phyloP scores from a whole-genome alignment of 805 yeast genomes.

The Yarrowia keelungensis region DNA sequence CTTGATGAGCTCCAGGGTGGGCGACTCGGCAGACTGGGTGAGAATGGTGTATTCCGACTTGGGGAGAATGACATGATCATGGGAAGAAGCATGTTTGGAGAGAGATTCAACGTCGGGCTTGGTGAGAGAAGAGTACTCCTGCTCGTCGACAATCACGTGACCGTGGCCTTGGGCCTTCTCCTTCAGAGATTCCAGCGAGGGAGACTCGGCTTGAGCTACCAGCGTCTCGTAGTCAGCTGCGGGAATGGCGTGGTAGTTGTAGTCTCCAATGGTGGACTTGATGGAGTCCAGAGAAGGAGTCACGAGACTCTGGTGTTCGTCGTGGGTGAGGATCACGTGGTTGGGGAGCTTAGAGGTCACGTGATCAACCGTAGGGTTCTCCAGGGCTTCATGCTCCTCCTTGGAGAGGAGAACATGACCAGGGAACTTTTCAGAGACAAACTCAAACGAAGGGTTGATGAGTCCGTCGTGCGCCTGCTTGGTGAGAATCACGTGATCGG shows the following conservation, averaged over 20 bases:
- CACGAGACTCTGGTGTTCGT: neutral
- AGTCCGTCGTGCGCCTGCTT: conserved; percentile 22
- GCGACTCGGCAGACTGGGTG: conserved; percentile 28
- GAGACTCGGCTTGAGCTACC: conserved; percentile 7
- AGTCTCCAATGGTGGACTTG: conserved; percentile 5
- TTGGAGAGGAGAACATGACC: conserved; percentile 19
- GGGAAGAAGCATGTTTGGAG: neutral
- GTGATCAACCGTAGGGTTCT: neutral
- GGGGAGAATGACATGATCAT: conserved; percentile 41
- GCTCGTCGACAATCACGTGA: conserved; percentile 41
- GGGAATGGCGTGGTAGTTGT: conserved; percentile 32
- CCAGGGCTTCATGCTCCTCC: neutral
- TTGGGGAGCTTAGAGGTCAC: neutral
- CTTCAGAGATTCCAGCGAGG: conserved; percentile 1
- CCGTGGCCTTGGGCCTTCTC: conserved; percentile 36
- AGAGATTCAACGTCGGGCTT: neutral
- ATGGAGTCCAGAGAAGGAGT: conserved; percentile 16
- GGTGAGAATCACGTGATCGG: conserved; percentile 3
- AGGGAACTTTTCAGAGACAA: conserved; percentile 20
- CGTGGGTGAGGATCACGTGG: conserved; percentile 24
- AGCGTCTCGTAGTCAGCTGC: conserved; percentile 21
- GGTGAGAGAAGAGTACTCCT: conserved; percentile 37
- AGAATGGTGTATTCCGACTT: conserved; percentile 40
- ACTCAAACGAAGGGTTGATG: neutral
- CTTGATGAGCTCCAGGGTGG: conserved; percentile 36